Base-by-base conservation (phyloP, 495 filamentous ascomycete species). In the Podospora australis region DNA sequence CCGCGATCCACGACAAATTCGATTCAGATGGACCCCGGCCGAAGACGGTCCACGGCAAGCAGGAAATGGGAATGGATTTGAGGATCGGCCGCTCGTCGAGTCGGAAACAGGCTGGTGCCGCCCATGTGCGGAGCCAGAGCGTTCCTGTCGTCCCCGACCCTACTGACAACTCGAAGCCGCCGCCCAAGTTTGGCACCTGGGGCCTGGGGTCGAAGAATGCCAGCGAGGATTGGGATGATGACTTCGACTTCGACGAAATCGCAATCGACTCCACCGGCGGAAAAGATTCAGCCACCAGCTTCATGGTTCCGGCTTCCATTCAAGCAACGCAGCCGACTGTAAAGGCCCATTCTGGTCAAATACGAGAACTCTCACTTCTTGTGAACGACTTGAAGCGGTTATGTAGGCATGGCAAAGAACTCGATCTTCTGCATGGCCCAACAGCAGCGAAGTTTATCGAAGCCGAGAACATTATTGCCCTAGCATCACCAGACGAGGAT, bases 51-150 rank as follows among this genome's bases (percentile, higher is more conserved):
- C 90, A 96, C 69, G 89, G 87, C 2, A 96, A 94, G 67, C 88
- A 95, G 63, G 77, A 82, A 57, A 71, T 75, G 41, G 77, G 81
- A 57, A 71, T 75, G 41, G 79, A 88, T 52, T 60, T 73, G 41
- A 75, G 88, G 62, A 87, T 84, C 39, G 89, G 87, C 53, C 82
- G 88, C 44, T 68, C 82, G 21, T 69, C 79, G 22, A 87, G 78
- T 53, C 85, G 91, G 36, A 86, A 89, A 54, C 81, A 79, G 13
- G 84, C 88, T 25, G 86, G 74, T 52, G 79, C 83, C 1, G 70
- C 88, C 19, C 92, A 97, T 62, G 73, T 95, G 38, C 82, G 92
- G 39, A 96, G 92, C 59, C 90, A 96, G 59, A 98, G 92, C 64
- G 90, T 98, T n/a, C 92, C 92, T 0, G 78, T 92, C 13, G 81